Base-by-base conservation (phyloP, 805 yeast genomes). In the Kockiozyma suomiensis region DNA sequence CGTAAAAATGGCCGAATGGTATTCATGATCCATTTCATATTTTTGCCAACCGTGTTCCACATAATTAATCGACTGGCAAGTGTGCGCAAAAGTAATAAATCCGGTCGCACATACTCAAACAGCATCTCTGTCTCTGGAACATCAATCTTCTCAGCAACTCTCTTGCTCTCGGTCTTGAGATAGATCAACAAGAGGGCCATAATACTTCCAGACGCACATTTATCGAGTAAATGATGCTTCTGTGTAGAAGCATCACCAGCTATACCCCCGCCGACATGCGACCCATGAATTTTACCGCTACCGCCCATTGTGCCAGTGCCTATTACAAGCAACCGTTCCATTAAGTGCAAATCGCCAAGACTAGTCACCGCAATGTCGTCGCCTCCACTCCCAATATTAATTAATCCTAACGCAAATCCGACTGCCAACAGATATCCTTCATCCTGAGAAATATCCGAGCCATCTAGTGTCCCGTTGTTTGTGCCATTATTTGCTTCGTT, bases 401-500 rank as follows among this genome's bases (percentile, higher is more conserved):
- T 85, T 58, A 85, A 82, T 0, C 99, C 99, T 17, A 92, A 73
- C 0, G 96, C 84, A 43, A 93, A 82, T 0, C 99, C 99, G 0
- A 96, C 96, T 1, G 96, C 88, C 12, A 90, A 75, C 56, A 96
- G 76, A 68, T 92, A 93, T 1, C 92, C 88, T 72, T 92, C 97
- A 72, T 83, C 85, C 2, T 40, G 56, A 12, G 53, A 32, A 10
- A 43, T 33, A 21, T 56, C 61, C 12, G 41, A 25, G 48, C 80
- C 79, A 17, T 61, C 62, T 35, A 60, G 61, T 4, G 51, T 10
- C 15, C 43, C 46, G 38, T 26, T n/a, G 17, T 30, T 40, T 12
- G 30, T 15, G 17, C n/a, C 13, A 25, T 30, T 21, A 15, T 15
- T 38, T 13, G 48, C 50, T 21, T 23, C 28, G 23, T 30, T 47